These are phyloP conservation scores for Leccinum ponderosum DNA, from an alignment of 1,284 basidiomycete genomes.

Conservation along the genomic window DNA sequence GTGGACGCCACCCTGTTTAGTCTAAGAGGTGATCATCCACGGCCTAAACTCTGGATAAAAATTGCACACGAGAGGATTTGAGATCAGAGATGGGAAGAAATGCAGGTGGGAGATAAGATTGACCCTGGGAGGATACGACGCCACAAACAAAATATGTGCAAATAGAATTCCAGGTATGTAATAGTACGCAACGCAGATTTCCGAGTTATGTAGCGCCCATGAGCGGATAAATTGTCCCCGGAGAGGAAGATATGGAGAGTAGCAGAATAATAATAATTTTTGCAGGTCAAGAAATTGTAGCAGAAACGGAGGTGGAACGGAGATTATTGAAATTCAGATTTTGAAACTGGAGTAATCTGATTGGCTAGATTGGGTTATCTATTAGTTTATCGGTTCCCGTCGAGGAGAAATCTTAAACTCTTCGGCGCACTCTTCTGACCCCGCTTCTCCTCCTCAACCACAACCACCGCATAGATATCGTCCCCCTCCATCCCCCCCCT, in stretches of 20 bases:
- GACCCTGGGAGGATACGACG: slow-evolving; percentile 28
- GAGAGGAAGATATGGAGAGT: slow-evolving; percentile 11
- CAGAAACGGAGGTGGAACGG: slow-evolving; percentile 4
- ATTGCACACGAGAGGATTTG: slow-evolving; percentile 1
- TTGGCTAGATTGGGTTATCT: slow-evolving; percentile 40
- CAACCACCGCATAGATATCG: background rate
- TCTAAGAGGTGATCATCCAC: background rate
- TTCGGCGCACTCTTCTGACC: slow-evolving; percentile 27
- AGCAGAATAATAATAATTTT: slow-evolving; percentile 2
- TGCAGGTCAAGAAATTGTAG: background rate
- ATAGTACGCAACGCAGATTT: slow-evolving; percentile 28
- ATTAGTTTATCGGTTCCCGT: slow-evolving; percentile 39
- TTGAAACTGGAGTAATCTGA: slow-evolving; percentile 37
- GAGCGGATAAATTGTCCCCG: slow-evolving; percentile 32
- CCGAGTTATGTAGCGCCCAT: slow-evolving; percentile 28
- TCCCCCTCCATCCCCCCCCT: background rate
- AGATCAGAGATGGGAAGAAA: slow-evolving; percentile 15
- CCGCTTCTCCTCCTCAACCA: slow-evolving; percentile 25
- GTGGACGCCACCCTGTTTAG: background rate
- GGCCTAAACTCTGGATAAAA: slow-evolving; percentile 11
- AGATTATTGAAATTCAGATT: slow-evolving; percentile 24
- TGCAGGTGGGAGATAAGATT: slow-evolving; percentile 35
- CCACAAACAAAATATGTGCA: slow-evolving; percentile 25
- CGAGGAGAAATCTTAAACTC: slow-evolving; percentile 38
- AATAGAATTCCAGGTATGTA: slow-evolving; percentile 29